These are phyloP conservation scores for Spathaspora boniae DNA, from an alignment of 805 yeast genomes.

Conservation along the genomic window DNA sequence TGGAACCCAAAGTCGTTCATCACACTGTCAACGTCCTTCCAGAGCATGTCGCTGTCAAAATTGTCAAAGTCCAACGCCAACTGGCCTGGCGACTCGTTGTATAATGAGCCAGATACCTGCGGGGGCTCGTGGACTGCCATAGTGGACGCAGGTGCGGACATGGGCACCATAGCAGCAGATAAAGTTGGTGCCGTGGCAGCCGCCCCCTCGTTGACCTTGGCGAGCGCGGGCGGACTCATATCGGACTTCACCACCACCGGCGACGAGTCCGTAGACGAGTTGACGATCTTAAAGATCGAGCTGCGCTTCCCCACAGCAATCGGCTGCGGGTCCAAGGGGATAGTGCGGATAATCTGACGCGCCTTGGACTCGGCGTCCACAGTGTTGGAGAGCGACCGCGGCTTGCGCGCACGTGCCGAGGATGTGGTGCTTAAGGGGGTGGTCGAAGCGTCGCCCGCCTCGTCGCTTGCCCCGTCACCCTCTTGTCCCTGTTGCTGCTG, in stretches of 20 bases:
- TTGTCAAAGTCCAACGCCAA: slow-evolving; percentile 35
- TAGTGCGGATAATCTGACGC: slow-evolving; percentile 68
- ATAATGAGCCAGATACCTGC: background rate
- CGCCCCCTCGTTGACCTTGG: too few species aligned
- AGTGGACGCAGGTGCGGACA: background rate
- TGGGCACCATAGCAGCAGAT: slow-evolving; percentile 3
- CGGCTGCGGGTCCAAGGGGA: slow-evolving; percentile 83
- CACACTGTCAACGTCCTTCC: slow-evolving; percentile 83
- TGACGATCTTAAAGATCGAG: slow-evolving; percentile 36
- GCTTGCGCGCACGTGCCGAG: slow-evolving; percentile 31
- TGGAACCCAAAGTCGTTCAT: slow-evolving; percentile 93
- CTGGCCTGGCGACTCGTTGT: slow-evolving; percentile 23
- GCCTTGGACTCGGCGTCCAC: slow-evolving; percentile 70
- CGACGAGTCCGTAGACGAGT: slow-evolving; percentile 30
- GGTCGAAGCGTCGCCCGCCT: too few species aligned
- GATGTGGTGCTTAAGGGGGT: slow-evolving; percentile 39
- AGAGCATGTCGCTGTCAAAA: slow-evolving; percentile 52
- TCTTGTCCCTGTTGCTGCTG: too few species aligned
- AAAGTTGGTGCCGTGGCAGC: slow-evolving; percentile 2
- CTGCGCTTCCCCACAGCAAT: slow-evolving; percentile 45
- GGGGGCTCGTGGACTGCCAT: background rate
- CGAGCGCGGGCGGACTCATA: slow-evolving; percentile 9
- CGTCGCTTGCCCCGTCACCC: too few species aligned
- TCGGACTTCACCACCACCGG: slow-evolving; percentile 17
- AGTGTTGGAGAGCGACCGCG: slow-evolving; percentile 51